phyloP scores from a whole-genome alignment of 805 yeast species.

The Suhomyces sp. region DNA sequence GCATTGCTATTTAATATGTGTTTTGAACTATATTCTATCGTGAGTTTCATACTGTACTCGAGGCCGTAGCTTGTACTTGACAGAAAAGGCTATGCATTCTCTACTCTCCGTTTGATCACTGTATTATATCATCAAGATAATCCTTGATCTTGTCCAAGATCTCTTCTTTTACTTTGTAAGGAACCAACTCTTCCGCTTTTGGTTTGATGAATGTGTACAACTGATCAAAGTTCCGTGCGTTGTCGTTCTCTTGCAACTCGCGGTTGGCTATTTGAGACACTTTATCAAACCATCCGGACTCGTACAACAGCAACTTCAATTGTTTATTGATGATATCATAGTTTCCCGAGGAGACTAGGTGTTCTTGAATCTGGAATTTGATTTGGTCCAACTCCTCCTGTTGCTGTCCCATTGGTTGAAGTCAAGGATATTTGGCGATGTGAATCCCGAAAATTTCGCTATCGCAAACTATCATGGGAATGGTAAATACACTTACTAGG shows the following conservation, averaged over 20 bases:
- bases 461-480: neutral
- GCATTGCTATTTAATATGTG: neutral
- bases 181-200: slow-evolving; percentile 68
- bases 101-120: slow-evolving; percentile 10
- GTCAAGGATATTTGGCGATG: neutral
- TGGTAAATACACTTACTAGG: neutral
- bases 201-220: slow-evolving; percentile 56
- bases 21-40: neutral
- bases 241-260: slow-evolving; percentile 44
- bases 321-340: slow-evolving; percentile 70
- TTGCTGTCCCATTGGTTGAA: neutral
- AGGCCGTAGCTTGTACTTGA: too few relatives aligned
- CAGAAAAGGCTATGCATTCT: too few relatives aligned
- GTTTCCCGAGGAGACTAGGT: slow-evolving; percentile 72
- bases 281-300: slow-evolving; percentile 84
- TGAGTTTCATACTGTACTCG: too few relatives aligned
- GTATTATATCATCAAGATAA: slow-evolving; percentile 50
- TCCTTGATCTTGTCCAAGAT: slow-evolving; percentile 55
- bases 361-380: slow-evolving; percentile 63
- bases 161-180: slow-evolving; percentile 59
- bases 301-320: slow-evolving; percentile 61
- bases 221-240: slow-evolving; percentile 47
- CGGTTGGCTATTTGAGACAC: slow-evolving; percentile 56
- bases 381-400: slow-evolving; percentile 40
- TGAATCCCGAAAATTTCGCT: neutral